Percentiles rank a stretch among this genome's conserved stretches.
These are phyloP conservation scores for Podila clonocystis DNA, from an alignment of 192 early-diverging fungal genomes.

Conservation along the genomic window DNA sequence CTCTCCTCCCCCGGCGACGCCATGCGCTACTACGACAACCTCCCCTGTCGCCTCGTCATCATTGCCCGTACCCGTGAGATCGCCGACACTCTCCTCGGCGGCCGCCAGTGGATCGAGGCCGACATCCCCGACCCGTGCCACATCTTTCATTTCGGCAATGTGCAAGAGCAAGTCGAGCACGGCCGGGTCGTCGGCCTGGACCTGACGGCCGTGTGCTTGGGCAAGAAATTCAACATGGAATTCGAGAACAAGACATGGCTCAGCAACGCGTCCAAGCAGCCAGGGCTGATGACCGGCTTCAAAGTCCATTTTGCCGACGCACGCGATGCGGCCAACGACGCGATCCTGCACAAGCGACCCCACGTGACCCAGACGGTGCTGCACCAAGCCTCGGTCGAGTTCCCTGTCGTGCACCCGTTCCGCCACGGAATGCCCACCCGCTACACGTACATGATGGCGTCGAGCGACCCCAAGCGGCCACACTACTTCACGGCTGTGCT, in stretches of 20 bases:
- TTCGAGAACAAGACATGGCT: slow-evolving; percentile 50
- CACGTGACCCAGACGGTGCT: slow-evolving; percentile 24
- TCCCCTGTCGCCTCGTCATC: slow-evolving; percentile 47
- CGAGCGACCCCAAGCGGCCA: slow-evolving; percentile 48
- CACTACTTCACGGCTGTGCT: slow-evolving; percentile 46
- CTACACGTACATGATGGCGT: slow-evolving; percentile 49
- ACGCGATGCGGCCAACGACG: not conserved
- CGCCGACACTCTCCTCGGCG: slow-evolving; percentile 25
- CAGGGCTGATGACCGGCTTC: slow-evolving; percentile 31
- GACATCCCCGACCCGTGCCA: slow-evolving; percentile 51
- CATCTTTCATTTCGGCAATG: slow-evolving; percentile 49
- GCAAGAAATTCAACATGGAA: slow-evolving; percentile 49
- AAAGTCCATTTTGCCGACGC: slow-evolving; percentile 28
- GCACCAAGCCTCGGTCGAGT: slow-evolving; percentile 46
- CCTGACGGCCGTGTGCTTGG: slow-evolving; percentile 42
- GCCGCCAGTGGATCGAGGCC: slow-evolving; percentile 41
- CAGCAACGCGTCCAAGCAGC: slow-evolving; percentile 48
- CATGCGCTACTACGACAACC: slow-evolving; percentile 46
- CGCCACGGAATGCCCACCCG: slow-evolving; percentile 41
- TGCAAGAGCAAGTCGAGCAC: slow-evolving; percentile 24
- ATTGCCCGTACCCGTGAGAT: slow-evolving; percentile 43
- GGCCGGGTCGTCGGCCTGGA: slow-evolving; percentile 34
- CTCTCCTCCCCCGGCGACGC: slow-evolving; percentile 44
- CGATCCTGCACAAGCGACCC: not conserved
- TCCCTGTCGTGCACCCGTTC: slow-evolving; percentile 42